Evolutionary conservation across 2,329 filamentous ascomycete genomes (phyloP), one percentile per base, ranked within the genome.

Genomic region (Alternaria triticina): DNA sequence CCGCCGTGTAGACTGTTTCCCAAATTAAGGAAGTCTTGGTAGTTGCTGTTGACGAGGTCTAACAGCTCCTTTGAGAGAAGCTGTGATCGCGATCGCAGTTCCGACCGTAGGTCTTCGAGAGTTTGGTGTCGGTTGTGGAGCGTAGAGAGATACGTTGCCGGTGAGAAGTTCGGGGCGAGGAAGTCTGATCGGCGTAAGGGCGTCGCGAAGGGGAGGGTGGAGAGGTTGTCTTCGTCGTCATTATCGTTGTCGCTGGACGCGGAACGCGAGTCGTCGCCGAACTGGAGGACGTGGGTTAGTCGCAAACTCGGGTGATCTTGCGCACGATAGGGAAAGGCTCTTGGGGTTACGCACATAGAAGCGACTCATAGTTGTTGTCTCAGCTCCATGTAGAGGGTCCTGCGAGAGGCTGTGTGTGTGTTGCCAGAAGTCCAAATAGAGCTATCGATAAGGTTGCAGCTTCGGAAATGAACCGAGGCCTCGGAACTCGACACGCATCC

Each of bases 11-110:
- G 82, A 71, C 93, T 92, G 50, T 87, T 89, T 0, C 96, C 96
- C 0, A 99, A 82, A 0, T 90, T 90, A 5, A 99, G 81, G 72
- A 99, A 99, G 61, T 95, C 91, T 51, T 93, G 91, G 78, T 99
- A 98, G 80, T 99, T 97, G 55, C 91, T 88, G 77, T 99, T 99
- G 69, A 99, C 96, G 8, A 99, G 88, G 81, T 97, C 95, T 17
- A 99, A 86, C 3, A 99, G 86, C 82, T 99, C 96, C 66, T 91
- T 88, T 74, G 90, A 92, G 65, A 99, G 90, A 20, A 90, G 86
- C 70, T 92, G 88, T 70, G 90, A 92, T 56, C 96, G 87, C 62
- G 94, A 88, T 47, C 94, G 90, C 15, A 99, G 85, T 75, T 99
- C 96, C 6, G 90, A 83, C 36, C 95, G 92, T 30, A 99, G 85